These are phyloP conservation scores for Suillus plorans DNA, from an alignment of 768 basidiomycete genomes.

Conservation along the genomic window DNA sequence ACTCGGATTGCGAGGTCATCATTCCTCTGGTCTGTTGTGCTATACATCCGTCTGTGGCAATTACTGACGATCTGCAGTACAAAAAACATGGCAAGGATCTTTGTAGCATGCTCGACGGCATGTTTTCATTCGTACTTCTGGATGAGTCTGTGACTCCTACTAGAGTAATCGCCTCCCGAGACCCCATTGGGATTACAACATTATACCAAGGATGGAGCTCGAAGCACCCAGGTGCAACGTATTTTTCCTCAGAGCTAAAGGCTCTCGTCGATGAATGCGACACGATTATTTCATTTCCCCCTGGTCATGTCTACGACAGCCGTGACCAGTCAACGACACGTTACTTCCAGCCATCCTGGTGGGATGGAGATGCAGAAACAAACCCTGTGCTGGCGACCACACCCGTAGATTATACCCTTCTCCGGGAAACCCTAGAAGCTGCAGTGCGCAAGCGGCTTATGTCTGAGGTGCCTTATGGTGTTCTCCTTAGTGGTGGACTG, in stretches of 20 bases:
- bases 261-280: constrained; percentile 90
- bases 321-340: constrained; percentile 70
- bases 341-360: constrained; percentile 91
- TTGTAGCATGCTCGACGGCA: constrained; percentile 86
- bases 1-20: constrained; percentile 98
- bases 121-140: constrained; percentile 97
- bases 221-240: constrained; percentile 75
- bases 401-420: constrained; percentile 58
- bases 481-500: constrained; percentile 91
- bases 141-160: constrained; percentile 91
- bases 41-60: background rate
- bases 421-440: constrained; percentile 83
- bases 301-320: constrained; percentile 96
- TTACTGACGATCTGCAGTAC: constrained; percentile 54
- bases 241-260: constrained; percentile 96
- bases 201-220: constrained; percentile 96
- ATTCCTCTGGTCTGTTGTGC: constrained; percentile 71
- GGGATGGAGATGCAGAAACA: constrained; percentile 74
- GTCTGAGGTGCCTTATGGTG: constrained; percentile 98
- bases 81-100: constrained; percentile 74
- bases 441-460: constrained; percentile 95
- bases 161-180: constrained; percentile 92
- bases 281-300: constrained; percentile 92
- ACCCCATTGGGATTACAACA: constrained; percentile 98
- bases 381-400: constrained; percentile 57